Base-by-base conservation (phyloP, 306 rosid species). In the Psophocarpus tetragonolobus region DNA sequence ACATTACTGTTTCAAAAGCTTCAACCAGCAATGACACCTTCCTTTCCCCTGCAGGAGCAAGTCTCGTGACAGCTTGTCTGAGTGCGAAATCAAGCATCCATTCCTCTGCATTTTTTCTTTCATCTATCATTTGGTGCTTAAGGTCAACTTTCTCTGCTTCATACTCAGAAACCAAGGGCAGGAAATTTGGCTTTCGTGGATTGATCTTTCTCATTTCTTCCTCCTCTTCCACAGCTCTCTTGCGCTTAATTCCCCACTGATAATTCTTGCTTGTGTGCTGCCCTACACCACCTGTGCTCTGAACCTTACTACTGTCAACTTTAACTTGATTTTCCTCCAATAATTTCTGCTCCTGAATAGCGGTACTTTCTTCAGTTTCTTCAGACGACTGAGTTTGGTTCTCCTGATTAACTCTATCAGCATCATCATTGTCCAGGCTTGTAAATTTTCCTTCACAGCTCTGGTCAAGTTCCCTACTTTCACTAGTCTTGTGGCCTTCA, bases 1-100 rank as follows among this genome's bases (percentile, higher is more conserved):
- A 86, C 89, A 77, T 80, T 76, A 95, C 96, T 2, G 87, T 64
- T 84, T 95, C 97, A 27, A 91, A 92, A 62, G 98, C 98, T 90
- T 87, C 97, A 51, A 95, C 93, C 7, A 95, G 97, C 68, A 95
- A 83, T 5, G 96, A 89, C 65, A 92, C 98, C 82, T 90, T 92
- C 87, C 77, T 92, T 87, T 91, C 91, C 87, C 88, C 83, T 18
- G 88, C 90, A 0, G 97, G 91, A 57, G 88, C 97, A 3, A 92
- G 97, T 87, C 85, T 84, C 29, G 88, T 88, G 68, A 95, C 92
- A 4, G 90, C 44, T 71, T 80, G 80, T 50, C 88, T 94, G 41
- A 95, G 92, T 76, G 92, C 91, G 32, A 78, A 83, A 80, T 95
- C 98, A 57, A 89, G 78, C 98, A 95, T 95, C 97, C 98, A 95